Percentiles rank a stretch among this genome's conserved stretches.
These are phyloP conservation scores for Pyrenophora graminea DNA, from an alignment of 2,329 filamentous ascomycete genomes.

Conservation along the genomic window DNA sequence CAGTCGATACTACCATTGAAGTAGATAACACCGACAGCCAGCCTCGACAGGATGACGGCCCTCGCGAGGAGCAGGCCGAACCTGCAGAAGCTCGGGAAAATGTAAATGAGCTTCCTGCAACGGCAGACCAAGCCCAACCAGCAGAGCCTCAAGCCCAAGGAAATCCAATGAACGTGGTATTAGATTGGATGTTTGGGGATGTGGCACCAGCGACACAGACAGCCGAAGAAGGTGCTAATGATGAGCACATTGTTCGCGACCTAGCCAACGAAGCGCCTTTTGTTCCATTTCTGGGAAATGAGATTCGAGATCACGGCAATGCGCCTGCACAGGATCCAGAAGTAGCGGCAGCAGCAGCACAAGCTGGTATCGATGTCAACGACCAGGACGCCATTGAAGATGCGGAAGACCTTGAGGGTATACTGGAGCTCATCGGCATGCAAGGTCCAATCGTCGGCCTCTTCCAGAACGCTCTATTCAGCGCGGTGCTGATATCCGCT, in stretches of 20 bases:
- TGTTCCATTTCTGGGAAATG: conserved; percentile 56
- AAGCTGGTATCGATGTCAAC: conserved; percentile 69
- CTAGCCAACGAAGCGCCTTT: conserved; percentile 65
- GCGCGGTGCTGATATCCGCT: conserved; percentile 80
- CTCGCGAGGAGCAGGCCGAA: conserved; percentile 1
- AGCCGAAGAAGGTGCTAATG: conserved; percentile 48
- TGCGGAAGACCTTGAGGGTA: conserved; percentile 91
- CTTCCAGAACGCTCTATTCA: conserved; percentile 94
- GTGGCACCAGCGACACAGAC: conserved; percentile 40
- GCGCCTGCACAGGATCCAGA: conserved; percentile 56
- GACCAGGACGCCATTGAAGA: conserved; percentile 75
- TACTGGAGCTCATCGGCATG: conserved; percentile 95
- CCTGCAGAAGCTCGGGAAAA: conserved; percentile 2
- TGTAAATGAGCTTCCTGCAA: conserved; percentile 8
- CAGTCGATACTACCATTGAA: conserved; percentile 2
- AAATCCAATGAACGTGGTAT: conserved; percentile 36
- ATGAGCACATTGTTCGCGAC: conserved; percentile 64
- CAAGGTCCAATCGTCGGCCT: conserved; percentile 87
- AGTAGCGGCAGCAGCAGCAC: conserved; percentile 66
- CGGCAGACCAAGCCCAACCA: conserved; percentile 7
- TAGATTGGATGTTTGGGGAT: conserved; percentile 57
- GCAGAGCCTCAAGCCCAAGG: conserved; percentile 19
- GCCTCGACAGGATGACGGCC: conserved; percentile 1
- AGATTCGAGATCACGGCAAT: conserved; percentile 32
- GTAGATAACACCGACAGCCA: conserved; percentile 8